These are phyloP conservation scores for Trichoderma sp. DNA, from an alignment of 2,329 filamentous ascomycete species.

Conservation along the genomic window DNA sequence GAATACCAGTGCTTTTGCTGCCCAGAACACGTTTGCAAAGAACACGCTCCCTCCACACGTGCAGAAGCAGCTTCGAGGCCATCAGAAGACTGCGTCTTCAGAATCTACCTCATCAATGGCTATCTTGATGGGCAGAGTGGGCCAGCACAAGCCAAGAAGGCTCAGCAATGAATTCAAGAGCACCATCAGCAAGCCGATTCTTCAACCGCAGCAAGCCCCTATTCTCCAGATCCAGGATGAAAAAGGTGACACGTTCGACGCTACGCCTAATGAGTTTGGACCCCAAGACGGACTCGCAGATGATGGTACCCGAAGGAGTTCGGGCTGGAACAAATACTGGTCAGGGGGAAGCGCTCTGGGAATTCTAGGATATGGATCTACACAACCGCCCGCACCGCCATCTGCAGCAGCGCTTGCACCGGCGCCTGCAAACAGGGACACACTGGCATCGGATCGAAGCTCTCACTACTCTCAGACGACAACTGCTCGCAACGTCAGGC, in stretches of 20 bases:
- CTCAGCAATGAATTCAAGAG: constrained; percentile 61
- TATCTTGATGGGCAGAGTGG: constrained; percentile 62
- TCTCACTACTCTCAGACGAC: constrained; percentile 50
- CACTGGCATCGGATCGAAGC: constrained; percentile 53
- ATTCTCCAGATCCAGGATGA: constrained; percentile 39
- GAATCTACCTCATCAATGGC: constrained; percentile 62
- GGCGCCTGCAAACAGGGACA: constrained; percentile 41
- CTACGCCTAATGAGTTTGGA: constrained; percentile 35
- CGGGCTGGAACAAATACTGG: constrained; percentile 76
- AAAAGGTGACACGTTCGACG: constrained; percentile 40
- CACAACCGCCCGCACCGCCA: constrained; percentile 29
- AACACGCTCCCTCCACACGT: constrained; percentile 38
- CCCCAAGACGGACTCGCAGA: constrained; percentile 35
- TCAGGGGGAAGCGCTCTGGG: constrained; percentile 68
- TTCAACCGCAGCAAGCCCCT: constrained; percentile 39
- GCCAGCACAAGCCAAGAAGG: constrained; percentile 45
- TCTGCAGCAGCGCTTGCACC: neutral
- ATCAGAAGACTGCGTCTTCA: constrained; percentile 51
- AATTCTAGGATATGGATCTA: constrained; percentile 56
- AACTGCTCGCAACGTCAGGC: constrained; percentile 36
- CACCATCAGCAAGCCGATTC: constrained; percentile 59
- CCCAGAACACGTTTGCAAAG: constrained; percentile 43
- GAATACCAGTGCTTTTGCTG: constrained; percentile 47
- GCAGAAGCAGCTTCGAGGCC: constrained; percentile 45
- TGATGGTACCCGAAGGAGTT: constrained; percentile 56